Base-by-base conservation (phyloP, 1,139 yeast species). In the Geotrichum reessii region DNA sequence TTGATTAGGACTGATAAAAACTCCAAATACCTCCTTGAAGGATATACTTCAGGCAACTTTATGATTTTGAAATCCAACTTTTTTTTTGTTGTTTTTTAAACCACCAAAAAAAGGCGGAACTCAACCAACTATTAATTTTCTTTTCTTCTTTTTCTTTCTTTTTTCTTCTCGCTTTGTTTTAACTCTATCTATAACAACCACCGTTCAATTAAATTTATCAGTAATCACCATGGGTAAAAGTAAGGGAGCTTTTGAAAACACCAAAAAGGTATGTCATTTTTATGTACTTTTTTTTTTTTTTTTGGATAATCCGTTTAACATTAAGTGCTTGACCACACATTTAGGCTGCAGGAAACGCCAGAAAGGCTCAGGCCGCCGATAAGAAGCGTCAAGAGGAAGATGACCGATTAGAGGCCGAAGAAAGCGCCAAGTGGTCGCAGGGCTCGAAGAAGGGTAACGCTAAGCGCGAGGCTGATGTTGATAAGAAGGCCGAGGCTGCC, bases 391-490 rank as follows among this genome's bases (percentile, higher is more conserved):
- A 79, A 54, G 88, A 79, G 8, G 82, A 79, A 48, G 77, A 73
- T 2, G 79, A 76, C 8, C 61, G 63, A 76, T 73, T 71, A 5
- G 85, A 77, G 59, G 81, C 80, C 2, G 81, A 74, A 2, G 93
- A 86, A 69, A 84, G 84, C 21, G 75, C 79, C 12, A 77, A 81
- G 62, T 88, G 95, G 95, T 81, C 80, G 1, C 78, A 84, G 49
- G 96, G 95, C 25, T 67, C 89, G 42, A 87, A 87, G 74, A 84
- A 83, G 71, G 82, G 80, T 50, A 83, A 79, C 71, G 81, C 83
- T 74, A 87, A 87, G 79, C 85, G 84, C 72, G 86, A 82, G 62
- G 87, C 65, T 2, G 74, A 70, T 24, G 75, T 71, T 1, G 75
- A 68, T 21, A 74, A 74, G 66, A 68, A 68, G 57, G 78, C 76